A percentile compares a stretch with the other conserved stretches of the same genome.
phyloP scores from a whole-genome alignment of 495 filamentous ascomycete species.

The Friedmanniomyces simplex region DNA sequence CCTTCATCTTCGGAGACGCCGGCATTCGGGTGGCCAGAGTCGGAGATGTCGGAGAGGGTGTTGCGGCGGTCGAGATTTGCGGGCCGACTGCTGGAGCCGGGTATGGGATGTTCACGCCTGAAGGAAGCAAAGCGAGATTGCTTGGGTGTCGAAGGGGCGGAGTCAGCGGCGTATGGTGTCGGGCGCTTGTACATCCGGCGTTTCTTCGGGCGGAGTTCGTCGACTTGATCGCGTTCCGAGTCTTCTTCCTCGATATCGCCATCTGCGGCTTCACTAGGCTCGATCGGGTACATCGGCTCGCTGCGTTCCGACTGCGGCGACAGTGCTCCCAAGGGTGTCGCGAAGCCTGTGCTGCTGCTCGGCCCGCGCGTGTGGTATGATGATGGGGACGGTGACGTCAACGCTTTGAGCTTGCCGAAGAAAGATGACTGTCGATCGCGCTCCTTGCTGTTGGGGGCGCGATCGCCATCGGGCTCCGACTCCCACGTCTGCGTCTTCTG shows the following conservation, averaged over 20 bases:
- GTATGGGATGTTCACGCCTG: conserved; percentile 20
- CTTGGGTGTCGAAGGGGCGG: conserved; percentile 54
- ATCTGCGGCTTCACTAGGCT: conserved; percentile 27
- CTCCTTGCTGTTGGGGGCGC: conserved; percentile 18
- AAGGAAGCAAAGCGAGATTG: conserved; percentile 18
- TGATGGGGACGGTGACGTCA: conserved; percentile 29
- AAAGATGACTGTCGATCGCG: conserved; percentile 21
- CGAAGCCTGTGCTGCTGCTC: conserved; percentile 27
- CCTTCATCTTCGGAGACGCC: conserved; percentile 86
- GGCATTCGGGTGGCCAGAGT: conserved; percentile 51
- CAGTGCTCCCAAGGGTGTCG: conserved; percentile 19
- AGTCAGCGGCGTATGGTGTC: conserved; percentile 35
- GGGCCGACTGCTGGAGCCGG: conserved; percentile 20
- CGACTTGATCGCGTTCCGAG: conserved; percentile 25
- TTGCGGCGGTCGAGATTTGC: conserved; percentile 40
- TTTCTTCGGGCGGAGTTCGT: conserved; percentile 14
- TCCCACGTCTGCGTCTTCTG: conserved; percentile 26
- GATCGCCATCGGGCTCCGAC: conserved; percentile 21
- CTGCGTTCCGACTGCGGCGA: conserved; percentile 22
- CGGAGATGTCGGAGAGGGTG: conserved; percentile 55
- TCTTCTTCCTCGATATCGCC: conserved; percentile 34
- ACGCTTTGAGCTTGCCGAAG: conserved; percentile 34
- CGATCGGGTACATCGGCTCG: conserved; percentile 18
- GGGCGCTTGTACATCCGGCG: conserved; percentile 28
- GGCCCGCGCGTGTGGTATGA: conserved; percentile 24